These are phyloP conservation scores for Yamadazyma trypodendri DNA, from an alignment of 1,139 yeast genomes.

Conservation along the genomic window DNA sequence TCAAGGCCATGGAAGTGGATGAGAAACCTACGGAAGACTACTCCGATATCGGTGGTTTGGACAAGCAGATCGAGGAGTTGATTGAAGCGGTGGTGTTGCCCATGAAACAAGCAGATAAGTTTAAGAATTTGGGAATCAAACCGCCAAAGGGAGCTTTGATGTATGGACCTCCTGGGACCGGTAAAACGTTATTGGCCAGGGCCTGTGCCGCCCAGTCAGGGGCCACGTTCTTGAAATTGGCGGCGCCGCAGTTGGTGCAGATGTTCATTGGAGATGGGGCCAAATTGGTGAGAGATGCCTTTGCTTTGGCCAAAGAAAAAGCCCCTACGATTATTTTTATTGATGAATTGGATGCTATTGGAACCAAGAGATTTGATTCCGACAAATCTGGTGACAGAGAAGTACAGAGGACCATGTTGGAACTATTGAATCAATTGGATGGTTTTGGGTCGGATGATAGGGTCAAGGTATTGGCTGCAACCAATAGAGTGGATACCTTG, in stretches of 20 bases:
- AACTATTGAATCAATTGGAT: conserved; percentile 91
- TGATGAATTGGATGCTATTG: conserved; percentile 98
- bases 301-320: conserved; percentile 96
- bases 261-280: conserved; percentile 99
- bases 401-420: conserved; percentile 99
- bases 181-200: conserved; percentile 93
- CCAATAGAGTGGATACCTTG: conserved; percentile 94
- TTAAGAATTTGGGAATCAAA: conserved; percentile 86
- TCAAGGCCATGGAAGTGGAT: conserved; percentile 99
- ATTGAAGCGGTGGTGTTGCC: conserved; percentile 98
- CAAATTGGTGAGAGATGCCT: conserved; percentile 94
- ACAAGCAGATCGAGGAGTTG: conserved; percentile 95
- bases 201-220: conserved; percentile 99
- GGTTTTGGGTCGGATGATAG: conserved; percentile 98
- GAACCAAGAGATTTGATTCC: conserved; percentile 96
- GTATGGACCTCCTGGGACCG: conserved; percentile 99
- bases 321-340: conserved; percentile 97
- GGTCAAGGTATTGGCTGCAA: conserved; percentile 96
- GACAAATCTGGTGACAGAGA: conserved; percentile 98
- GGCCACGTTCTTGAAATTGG: conserved; percentile 94
- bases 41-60: conserved; percentile 96
- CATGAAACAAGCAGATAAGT: conserved; percentile 97
- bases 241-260: conserved; percentile 98
- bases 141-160: conserved; percentile 98
- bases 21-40: conserved; percentile 97